Evolutionary conservation across 1,284 basidiomycete species (phyloP).

Genomic region (Phellopilus nigrolimitatus): DNA sequence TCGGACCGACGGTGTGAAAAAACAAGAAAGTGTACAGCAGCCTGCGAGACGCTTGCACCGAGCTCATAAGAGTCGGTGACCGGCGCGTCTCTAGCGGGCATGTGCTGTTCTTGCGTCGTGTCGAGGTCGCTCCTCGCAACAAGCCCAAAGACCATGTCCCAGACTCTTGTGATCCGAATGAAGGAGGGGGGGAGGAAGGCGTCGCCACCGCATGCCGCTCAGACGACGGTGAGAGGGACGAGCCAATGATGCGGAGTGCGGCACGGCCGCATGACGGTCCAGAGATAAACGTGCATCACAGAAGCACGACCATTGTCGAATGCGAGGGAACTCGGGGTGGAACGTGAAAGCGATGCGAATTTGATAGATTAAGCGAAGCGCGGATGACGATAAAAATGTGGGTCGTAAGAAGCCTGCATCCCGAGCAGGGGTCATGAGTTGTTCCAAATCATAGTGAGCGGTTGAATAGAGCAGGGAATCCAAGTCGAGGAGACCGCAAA

Average conservation of each 20-base stretch:
- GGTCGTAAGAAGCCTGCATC: constrained; percentile 18
- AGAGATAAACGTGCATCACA: constrained; percentile 13
- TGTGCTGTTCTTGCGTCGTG: constrained; percentile 22
- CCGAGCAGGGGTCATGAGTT: constrained; percentile 19
- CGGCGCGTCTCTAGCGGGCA: constrained; percentile 16
- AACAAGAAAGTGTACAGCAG: constrained; percentile 21
- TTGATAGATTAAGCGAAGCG: constrained; percentile 8
- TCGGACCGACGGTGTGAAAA: constrained; percentile 19
- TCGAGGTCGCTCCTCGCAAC: constrained; percentile 19
- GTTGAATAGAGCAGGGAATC: constrained; percentile 1
- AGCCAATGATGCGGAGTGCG: background rate
- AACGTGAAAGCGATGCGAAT: constrained; percentile 14
- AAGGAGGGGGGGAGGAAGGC: background rate
- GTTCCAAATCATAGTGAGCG: constrained; percentile 18
- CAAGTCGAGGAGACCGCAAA: constrained; percentile 6
- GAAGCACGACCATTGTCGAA: constrained; percentile 12
- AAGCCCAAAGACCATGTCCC: constrained; percentile 17
- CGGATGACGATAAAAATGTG: constrained; percentile 7
- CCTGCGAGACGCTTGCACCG: constrained; percentile 17
- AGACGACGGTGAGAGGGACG: background rate
- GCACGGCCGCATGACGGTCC: constrained; percentile 14
- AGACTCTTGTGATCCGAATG: constrained; percentile 17
- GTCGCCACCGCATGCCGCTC: background rate
- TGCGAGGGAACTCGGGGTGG: constrained; percentile 6
- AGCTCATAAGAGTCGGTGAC: constrained; percentile 17